Evolutionary conservation across 2,329 filamentous ascomycete species (phyloP), one percentile per base, ranked within the genome.

Genomic region (Cylindrodendrum hubeiense): DNA sequence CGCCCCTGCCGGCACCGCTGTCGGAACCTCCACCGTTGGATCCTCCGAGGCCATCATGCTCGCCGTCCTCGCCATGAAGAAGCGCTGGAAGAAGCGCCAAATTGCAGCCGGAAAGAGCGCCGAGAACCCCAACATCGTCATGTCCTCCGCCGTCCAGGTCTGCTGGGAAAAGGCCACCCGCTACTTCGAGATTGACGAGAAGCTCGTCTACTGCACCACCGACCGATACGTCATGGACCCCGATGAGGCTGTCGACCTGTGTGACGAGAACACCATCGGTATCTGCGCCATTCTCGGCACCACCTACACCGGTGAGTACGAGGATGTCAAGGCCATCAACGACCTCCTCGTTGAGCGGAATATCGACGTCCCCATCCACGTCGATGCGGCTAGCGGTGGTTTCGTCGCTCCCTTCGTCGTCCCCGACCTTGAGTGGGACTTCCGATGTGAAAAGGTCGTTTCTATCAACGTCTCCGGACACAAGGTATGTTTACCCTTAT

Each of bases 391-490:
- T 13, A 94, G 90, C 61, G 95, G 95, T 74, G 95, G 95, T 4
- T 98, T 98, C 71, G 95, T 98, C 2, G 94, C 92, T 3, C 95
- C 95, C 0, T 98, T 98, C 77, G 92, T 97, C 53, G 89, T 92
- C 57, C 95, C 95, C 0, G 88, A 91, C 26, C 83, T 98, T 2
- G 85, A 92, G 70, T 98, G 95, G 95, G 95, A 98, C 77, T 98
- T 98, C 85, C 88, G 94, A 67, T 88, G 96, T 30, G 89, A 93
- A 75, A 94, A 91, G 79, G 95, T 98, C 3, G 91, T 97, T 26
- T 96, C 93, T 2, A 98, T 98, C 84, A 98, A 98, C 76, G 92
- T 94, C 17, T 97, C 94, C 0, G 95, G 95, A 19, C 95, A 98
- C 86, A 98, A 98, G 46, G 46, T 49, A 49, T 30, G 24, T 30